phyloP scores from a whole-genome alignment of 768 basidiomycete species.

The Tulasnella sp. region DNA sequence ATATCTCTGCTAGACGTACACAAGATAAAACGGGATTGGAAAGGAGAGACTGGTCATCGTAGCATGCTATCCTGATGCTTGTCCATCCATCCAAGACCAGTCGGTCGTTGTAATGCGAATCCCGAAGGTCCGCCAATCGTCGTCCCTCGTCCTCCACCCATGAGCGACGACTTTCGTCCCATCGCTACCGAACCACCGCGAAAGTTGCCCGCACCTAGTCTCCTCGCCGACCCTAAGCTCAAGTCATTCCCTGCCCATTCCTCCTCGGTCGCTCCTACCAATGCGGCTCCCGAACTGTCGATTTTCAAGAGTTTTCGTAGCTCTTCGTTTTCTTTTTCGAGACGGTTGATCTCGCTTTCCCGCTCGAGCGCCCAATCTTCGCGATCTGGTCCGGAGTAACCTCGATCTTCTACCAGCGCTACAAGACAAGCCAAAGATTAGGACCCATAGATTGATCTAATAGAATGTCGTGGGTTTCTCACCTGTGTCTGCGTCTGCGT shows the following conservation, averaged over 20 bases:
- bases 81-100: constrained; percentile 4
- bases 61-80: constrained; percentile 6
- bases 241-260: constrained; percentile 13
- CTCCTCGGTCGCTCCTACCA: constrained; percentile 14
- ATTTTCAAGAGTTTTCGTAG: constrained; percentile 71
- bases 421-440: not conserved
- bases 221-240: not conserved
- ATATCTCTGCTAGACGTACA: not conserved
- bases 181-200: not conserved
- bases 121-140: not conserved
- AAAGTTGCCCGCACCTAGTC: not conserved
- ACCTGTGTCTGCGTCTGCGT: not conserved
- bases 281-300: not conserved
- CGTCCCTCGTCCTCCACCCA: constrained; percentile 10
- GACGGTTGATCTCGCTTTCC: constrained; percentile 73
- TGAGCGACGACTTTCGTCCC: constrained; percentile 13
- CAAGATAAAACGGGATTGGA: not conserved
- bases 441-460: not conserved
- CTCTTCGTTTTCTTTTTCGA: constrained; percentile 76
- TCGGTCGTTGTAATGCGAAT: constrained; percentile 1
- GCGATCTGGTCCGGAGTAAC: constrained; percentile 25
- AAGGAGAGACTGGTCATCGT: not conserved
- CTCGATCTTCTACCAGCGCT: not conserved
- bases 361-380: constrained; percentile 84
- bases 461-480: constrained; percentile 31